Evolutionary conservation across 495 filamentous ascomycete genomes (phyloP).

Genomic region (Aspergillus kassunensis): DNA sequence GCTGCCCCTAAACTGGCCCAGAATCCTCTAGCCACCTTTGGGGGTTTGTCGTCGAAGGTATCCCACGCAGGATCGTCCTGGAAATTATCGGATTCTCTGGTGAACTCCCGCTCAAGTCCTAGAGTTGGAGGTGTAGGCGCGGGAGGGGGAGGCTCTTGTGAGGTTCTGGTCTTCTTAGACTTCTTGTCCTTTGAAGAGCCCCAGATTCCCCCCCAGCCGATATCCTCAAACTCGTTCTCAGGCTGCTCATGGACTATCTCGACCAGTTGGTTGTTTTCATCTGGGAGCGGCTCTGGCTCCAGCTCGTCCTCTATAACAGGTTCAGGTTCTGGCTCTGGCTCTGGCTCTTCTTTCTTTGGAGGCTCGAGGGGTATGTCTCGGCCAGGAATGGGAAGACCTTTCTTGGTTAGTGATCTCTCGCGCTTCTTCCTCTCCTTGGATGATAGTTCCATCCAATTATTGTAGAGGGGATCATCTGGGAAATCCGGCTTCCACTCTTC

Average conservation of each 20-base stretch:
- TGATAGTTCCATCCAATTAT: conserved; percentile 30
- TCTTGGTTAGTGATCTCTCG: conserved; percentile 32
- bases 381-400: conserved; percentile 35
- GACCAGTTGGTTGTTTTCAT: conserved; percentile 13
- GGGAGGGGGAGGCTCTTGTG: conserved; percentile 46
- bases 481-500: conserved; percentile 24
- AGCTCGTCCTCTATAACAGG: conserved; percentile 12
- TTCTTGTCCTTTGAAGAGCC: conserved; percentile 44
- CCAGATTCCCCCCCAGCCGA: conserved; percentile 34
- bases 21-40: conserved; percentile 41
- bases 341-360: conserved; percentile 13
- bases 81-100: conserved; percentile 21
- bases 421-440: conserved; percentile 41
- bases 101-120: conserved; percentile 40
- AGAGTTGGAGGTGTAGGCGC: conserved; percentile 49
- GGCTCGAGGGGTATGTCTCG: conserved; percentile 24
- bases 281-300: conserved; percentile 16
- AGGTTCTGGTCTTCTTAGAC: conserved; percentile 35
- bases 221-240: conserved; percentile 24
- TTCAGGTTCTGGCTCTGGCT: conserved; percentile 19
- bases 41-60: conserved; percentile 30
- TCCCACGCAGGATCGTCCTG: conserved; percentile 37
- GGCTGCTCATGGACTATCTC: conserved; percentile 21
- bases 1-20: conserved; percentile 44
- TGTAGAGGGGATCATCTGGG: conserved; percentile 36